Base-by-base conservation (phyloP, 495 filamentous ascomycete species). In the Daldinia caldariorum region DNA sequence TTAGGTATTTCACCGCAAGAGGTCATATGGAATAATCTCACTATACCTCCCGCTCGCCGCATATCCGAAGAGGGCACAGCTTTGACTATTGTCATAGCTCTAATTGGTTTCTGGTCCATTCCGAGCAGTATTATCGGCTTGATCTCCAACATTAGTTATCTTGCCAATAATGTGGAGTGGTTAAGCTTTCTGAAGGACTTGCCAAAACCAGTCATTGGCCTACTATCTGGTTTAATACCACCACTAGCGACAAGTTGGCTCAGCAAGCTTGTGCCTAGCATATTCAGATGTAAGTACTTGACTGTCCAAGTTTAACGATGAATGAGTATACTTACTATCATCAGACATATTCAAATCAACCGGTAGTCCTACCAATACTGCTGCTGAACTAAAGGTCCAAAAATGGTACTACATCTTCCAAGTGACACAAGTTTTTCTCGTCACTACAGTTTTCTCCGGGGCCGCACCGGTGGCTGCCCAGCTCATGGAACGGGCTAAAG, bases 21-120 rank as follows among this genome's bases (percentile, higher is more conserved):
- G 72, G 83, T 97, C 41, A 89, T 97, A 74, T 97, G 94, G 94
- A 80, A 80, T 49, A 93, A 94, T 70, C 84, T 97, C 43, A 84
- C 88, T 18, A 92, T 97, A 73, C 87, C 86, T 64, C 95, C 92
- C 89, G 91, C 90, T 86, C 89, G 92, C 73, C 86, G 90, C 41
- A 82, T 95, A 51, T 82, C 92, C 56, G 88, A 92, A 54, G 83
- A 89, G 61, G 83, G 89, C 41, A 82, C 83, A 12, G 89, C 91
- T 29, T 81, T 90, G 54, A 84, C 82, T 56, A 85, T 90, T 73
- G 85, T 97, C 22, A 75, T 83, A 10, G 89, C 84, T 7, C 82
- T 92, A 72, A 89, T 97, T 76, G 83, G 97, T 69, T 96, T 97
- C 83, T 97, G 92, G 92, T 91, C 92, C 0, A 92, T 97, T 67